Conservation (phyloP, 495 filamentous ascomycete species). For the Aspergillus homomorphus region DNA sequence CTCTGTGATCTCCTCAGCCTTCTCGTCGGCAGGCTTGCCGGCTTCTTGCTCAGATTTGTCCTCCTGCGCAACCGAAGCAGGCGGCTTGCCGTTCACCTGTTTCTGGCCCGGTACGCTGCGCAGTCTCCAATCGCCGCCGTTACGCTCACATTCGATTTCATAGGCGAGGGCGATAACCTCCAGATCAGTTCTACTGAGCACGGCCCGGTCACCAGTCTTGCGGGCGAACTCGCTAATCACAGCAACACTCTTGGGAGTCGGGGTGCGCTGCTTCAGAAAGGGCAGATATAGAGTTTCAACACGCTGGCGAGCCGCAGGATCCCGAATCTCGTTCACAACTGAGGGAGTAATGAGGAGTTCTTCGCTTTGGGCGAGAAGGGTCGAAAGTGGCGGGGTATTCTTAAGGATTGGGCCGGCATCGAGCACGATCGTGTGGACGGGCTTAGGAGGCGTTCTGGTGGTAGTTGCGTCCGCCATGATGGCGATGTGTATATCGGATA, state of each 20-base stretch:
- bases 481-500: neutral
- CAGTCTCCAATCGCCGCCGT: conserved; percentile 79
- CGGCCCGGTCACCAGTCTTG: conserved; percentile 83
- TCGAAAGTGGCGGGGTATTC: conserved; percentile 77
- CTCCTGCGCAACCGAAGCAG: conserved; percentile 33
- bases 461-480: conserved; percentile 39
- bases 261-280: conserved; percentile 74
- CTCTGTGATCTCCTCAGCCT: conserved; percentile 10
- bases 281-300: conserved; percentile 79
- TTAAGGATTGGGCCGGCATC: conserved; percentile 91
- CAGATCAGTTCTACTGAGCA: conserved; percentile 84
- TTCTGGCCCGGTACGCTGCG: conserved; percentile 76
- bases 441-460: conserved; percentile 46
- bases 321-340: conserved; percentile 83
- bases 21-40: conserved; percentile 5
- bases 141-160: conserved; percentile 81
- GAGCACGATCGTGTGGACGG: conserved; percentile 78
- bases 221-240: conserved; percentile 81
- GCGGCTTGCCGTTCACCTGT: conserved; percentile 65
- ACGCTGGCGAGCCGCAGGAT: conserved; percentile 74
- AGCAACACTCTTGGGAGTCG: conserved; percentile 69
- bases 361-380: conserved; percentile 70
- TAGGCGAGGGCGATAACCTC: conserved; percentile 87
- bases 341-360: conserved; percentile 80
- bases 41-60: conserved; percentile 25